Evolutionary conservation across 495 filamentous ascomycete species (phyloP), one percentile per base, ranked within the genome.

Genomic region (Melanomma pulvis-pyrius): DNA sequence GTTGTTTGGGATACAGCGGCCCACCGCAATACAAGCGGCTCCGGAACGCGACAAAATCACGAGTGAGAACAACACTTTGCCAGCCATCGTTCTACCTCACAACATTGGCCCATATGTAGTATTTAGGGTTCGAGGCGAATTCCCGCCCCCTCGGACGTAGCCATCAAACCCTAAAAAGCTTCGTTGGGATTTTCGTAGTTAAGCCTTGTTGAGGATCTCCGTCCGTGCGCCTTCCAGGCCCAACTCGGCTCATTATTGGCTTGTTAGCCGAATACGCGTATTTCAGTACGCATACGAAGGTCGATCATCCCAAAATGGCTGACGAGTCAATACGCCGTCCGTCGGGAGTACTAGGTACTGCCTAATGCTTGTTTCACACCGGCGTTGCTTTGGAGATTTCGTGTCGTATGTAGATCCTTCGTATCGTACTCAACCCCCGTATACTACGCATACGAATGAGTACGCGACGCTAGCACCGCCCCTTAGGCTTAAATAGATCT

Each of bases 231-330:
- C 13, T 6, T 11, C n/a, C n/a, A 6, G 39, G 7, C 11, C 48
- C 13, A 29, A 11, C 3, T n/a, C 17, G 39, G 39, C 17, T 12
- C 32, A 2, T 8, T 32, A 46, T 59, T 59, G 28, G 55, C 8
- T 11, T 2, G 12, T 47, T 44, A 26, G 11, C 28, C 55, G 55
- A 59, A 59, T 59, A 59, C 55, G 55, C 55, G 55, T 59, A 59
- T 59, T 47, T 22, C 7, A 8, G 19, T 22, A 44, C 52, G 52
- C 22, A 11, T 29, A 25, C 21, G 26, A 29, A 11, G 17, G 21
- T 12, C 8, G 26, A 25, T 51, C 21, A 51, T 9, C 30, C 30
- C 39, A 44, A 44, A 6, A n/a, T n/a, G 39, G 39, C 39, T 44
- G 39, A 44, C 39, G 39, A 44, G 39, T 44, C 39, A 44, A 44